A percentile compares a stretch with the other conserved stretches of the same genome.
Conservation (phyloP, 345 rosid genomes). For the Pelargonium nanum region DNA sequence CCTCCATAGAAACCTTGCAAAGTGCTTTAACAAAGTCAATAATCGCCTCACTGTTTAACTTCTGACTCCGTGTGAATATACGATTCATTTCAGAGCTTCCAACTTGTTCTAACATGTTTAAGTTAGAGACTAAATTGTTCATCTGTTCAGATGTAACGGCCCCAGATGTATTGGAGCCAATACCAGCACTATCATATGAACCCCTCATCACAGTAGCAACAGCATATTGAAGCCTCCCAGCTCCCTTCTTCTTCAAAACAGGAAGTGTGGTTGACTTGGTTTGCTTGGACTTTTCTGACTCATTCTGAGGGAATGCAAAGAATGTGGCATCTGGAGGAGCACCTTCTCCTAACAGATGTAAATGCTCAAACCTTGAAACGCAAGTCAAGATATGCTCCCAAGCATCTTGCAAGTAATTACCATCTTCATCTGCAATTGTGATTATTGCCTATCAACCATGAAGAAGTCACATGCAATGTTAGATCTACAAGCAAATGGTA, state of each 20-base stretch:
- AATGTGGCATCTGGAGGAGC: slow-evolving; percentile 99
- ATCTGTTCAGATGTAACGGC: slow-evolving; percentile 84
- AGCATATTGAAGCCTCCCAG: slow-evolving; percentile 78
- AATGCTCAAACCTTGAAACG: slow-evolving; percentile 96
- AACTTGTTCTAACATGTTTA: slow-evolving; percentile 94
- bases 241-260: slow-evolving; percentile 77
- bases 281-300: slow-evolving; percentile 75
- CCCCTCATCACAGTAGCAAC: slow-evolving; percentile 88
- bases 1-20: slow-evolving; percentile 97
- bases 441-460: slow-evolving; percentile 58
- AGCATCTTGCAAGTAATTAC: slow-evolving; percentile 96
- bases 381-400: slow-evolving; percentile 99
- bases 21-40: slow-evolving; percentile 93
- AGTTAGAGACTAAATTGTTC: slow-evolving; percentile 78
- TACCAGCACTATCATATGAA: slow-evolving; percentile 93
- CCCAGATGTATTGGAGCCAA: slow-evolving; percentile 61
- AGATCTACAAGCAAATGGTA: slow-evolving; percentile 3
- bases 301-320: slow-evolving; percentile 82
- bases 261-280: slow-evolving; percentile 61
- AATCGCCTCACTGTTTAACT: slow-evolving; percentile 93
- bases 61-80: slow-evolving; percentile 88
- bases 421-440: slow-evolving; percentile 96
- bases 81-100: slow-evolving; percentile 97
- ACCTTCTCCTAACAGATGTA: slow-evolving; percentile 98
- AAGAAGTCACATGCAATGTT: slow-evolving; percentile 12